phyloP scores from a whole-genome alignment of 2,329 filamentous ascomycete species.

The Gaeumannomyces tritici region DNA sequence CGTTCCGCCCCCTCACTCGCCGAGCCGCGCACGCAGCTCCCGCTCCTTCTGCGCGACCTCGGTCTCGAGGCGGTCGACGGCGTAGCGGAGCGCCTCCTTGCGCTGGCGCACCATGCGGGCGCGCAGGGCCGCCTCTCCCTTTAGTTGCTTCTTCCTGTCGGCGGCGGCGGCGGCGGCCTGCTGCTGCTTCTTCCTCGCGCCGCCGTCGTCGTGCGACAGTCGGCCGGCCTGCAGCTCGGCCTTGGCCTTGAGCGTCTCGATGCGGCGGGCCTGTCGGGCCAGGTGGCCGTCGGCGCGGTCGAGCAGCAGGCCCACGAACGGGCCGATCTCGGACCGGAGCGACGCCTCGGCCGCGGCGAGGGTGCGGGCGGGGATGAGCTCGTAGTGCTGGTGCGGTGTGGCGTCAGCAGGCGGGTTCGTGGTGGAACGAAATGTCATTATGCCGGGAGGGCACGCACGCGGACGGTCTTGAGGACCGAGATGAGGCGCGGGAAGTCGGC shows the following conservation, averaged over 20 bases:
- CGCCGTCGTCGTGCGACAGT: slow-evolving; percentile 21
- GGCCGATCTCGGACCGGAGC: slow-evolving; percentile 81
- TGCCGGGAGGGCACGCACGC: slow-evolving; percentile 38
- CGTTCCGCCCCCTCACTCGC: slow-evolving; percentile 24
- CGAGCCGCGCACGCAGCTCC: slow-evolving; percentile 43
- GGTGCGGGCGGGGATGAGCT: slow-evolving; percentile 78
- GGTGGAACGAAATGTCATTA: too few relatives aligned
- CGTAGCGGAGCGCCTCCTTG: slow-evolving; percentile 78
- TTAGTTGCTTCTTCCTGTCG: slow-evolving; percentile 32
- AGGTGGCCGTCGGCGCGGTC: slow-evolving; percentile 75
- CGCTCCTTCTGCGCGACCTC: slow-evolving; percentile 71
- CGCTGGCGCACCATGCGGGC: slow-evolving; percentile 61
- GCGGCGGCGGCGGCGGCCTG: slow-evolving; percentile 9
- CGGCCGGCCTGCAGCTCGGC: slow-evolving; percentile 74
- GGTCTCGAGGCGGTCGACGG: slow-evolving; percentile 75
- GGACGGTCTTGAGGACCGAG: slow-evolving; percentile 46
- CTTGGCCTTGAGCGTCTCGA: slow-evolving; percentile 75
- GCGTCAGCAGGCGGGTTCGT: slow-evolving; percentile 1
- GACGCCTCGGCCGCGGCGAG: slow-evolving; percentile 74
- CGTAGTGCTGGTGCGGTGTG: slow-evolving; percentile 63
- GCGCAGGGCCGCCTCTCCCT: slow-evolving; percentile 36
- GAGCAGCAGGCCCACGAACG: slow-evolving; percentile 71
- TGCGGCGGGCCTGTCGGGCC: slow-evolving; percentile 71
- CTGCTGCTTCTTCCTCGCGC: slow-evolving; percentile 7
- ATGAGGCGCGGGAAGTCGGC: slow-evolving; percentile 47